Percentiles rank a stretch among this genome's conserved stretches.
phyloP scores from a whole-genome alignment of 2,329 filamentous ascomycete genomes.

The Colletotrichum somersetense region DNA sequence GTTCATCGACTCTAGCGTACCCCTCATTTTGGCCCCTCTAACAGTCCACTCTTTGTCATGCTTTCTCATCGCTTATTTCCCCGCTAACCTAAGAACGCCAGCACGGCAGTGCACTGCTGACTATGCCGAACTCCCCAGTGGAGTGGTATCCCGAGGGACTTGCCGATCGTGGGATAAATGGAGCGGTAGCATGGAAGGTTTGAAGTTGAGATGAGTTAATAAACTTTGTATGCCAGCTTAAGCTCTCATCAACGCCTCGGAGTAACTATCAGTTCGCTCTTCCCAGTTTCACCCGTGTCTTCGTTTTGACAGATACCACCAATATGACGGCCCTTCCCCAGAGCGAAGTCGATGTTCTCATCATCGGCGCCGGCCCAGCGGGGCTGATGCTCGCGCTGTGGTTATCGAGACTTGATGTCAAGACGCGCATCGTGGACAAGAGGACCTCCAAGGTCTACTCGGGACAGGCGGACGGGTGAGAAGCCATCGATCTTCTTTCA shows the following conservation, averaged over 20 bases:
- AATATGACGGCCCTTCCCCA: conserved; percentile 28
- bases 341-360: conserved; percentile 37
- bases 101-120: conserved; percentile 26
- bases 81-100: conserved; percentile 12
- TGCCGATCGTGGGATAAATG: neutral
- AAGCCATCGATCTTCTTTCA: conserved; percentile 60
- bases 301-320: neutral
- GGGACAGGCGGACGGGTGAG: conserved; percentile 62
- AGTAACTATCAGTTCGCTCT: neutral
- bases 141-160: neutral
- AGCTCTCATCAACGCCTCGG: neutral
- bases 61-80: conserved; percentile 41
- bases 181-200: neutral
- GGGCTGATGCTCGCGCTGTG: conserved; percentile 59
- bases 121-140: neutral
- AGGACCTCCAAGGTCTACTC: conserved; percentile 54
- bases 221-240: neutral
- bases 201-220: neutral
- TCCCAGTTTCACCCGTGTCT: neutral
- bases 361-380: conserved; percentile 47
- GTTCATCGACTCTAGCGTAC: conserved; percentile 10
- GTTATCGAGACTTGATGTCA: conserved; percentile 56
- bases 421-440: conserved; percentile 60
- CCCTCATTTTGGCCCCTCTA: neutral
- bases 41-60: conserved; percentile 35